Base-by-base conservation (phyloP, 2,329 filamentous ascomycete species). In the Nigrograna mackinnonii region DNA sequence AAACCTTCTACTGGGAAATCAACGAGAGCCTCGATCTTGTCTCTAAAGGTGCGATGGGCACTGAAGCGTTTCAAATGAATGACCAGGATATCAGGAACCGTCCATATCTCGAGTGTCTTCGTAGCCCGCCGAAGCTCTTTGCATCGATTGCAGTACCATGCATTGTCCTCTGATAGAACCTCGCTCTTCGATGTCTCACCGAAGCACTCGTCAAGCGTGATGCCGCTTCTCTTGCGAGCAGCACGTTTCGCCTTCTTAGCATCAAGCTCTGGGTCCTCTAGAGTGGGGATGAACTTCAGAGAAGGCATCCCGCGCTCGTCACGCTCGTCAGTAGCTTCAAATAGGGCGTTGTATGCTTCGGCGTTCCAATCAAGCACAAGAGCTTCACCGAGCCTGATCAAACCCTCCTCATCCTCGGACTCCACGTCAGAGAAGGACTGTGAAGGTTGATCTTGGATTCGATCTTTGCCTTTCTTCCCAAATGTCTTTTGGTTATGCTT, bases 61-160 rank as follows among this genome's bases (percentile, higher is more conserved):
- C 90, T 95, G 67, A 99, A 99, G 5, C 94, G 84, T 76, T 99
- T 99, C 37, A 99, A 78, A 64, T 99, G 94, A 48, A 96, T 87
- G 32, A 97, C 87, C 13, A 99, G 79, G 47, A 97, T 95, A 66
- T 99, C 94, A 1, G 94, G 94, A 2, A 89, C 86, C 62, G 92
- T 96, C 94, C 94, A 99, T 14, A 99, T 81, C 62, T 97, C 91
- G 39, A 99, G 90, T 60, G 94, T 96, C 76, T 99, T 99, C 71
- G 86, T 91, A 16, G 94, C 94, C 46, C 90, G 85, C 13, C 90
- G 84, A 59, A 95, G 87, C 58, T 96, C 89, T 67, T 97, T 97
- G 78, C 94, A 99, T 21, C 90, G 83, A 43, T 90, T 92, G 63
- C 94, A 99, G 66, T 95, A 97, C 94, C 94, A 99, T 46, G 90